Evolutionary conservation across 495 filamentous ascomycete species (phyloP).

Genomic region (Neurospora africana): DNA sequence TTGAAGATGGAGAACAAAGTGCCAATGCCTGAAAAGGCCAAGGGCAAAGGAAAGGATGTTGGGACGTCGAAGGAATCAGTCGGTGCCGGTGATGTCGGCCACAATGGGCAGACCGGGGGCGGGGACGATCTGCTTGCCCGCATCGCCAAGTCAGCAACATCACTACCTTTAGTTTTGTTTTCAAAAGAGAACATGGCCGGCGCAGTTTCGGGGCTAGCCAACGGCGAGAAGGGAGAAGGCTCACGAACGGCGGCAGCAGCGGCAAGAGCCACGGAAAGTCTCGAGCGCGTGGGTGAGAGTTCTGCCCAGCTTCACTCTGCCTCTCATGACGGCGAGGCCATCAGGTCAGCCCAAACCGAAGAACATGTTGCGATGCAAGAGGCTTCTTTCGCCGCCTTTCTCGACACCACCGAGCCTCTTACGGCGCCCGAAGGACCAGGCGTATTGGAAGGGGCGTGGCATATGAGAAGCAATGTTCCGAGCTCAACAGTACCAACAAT

Average conservation of each 20-base stretch:
- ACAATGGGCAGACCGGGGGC: neutral
- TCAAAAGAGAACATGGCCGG: slow-evolving; percentile 1
- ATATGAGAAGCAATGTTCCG: neutral
- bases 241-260: slow-evolving; percentile 13
- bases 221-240: slow-evolving; percentile 14
- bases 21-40: neutral
- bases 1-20: neutral
- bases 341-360: slow-evolving; percentile 18
- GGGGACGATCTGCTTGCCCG: slow-evolving; percentile 6
- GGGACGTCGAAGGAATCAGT: neutral
- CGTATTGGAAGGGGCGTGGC: slow-evolving; percentile 11
- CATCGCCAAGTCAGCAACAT: slow-evolving; percentile 17
- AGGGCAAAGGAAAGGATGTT: slow-evolving; percentile 13
- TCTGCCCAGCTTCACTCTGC: slow-evolving; percentile 42
- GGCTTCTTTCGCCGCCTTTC: slow-evolving; percentile 33
- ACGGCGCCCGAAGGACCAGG: slow-evolving; percentile 15
- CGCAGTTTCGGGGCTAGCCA: slow-evolving; percentile 2
- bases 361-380: slow-evolving; percentile 29
- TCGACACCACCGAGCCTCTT: slow-evolving; percentile 24
- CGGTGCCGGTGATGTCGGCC: neutral
- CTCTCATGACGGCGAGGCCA: slow-evolving; percentile 31
- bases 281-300: slow-evolving; percentile 13
- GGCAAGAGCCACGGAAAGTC: slow-evolving; percentile 4
- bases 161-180: slow-evolving; percentile 14
- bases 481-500: neutral